Conservation (phyloP, 139 green algal species). For the Eudorina sp. region DNA sequence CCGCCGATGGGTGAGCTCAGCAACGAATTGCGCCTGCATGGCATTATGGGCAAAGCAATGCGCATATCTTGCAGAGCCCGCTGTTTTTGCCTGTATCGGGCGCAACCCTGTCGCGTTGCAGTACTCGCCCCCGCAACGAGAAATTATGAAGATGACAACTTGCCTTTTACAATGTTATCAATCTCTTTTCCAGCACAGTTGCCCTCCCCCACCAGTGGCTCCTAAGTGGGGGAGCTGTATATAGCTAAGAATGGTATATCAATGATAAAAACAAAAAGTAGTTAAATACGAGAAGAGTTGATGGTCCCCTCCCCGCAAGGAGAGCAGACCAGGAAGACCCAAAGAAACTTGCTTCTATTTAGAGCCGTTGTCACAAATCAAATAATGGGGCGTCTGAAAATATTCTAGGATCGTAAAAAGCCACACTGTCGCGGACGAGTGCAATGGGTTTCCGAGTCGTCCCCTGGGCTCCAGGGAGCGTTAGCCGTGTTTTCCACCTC, state of each 20-base stretch:
- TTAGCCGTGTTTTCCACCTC: too few species aligned
- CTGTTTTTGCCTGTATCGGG: neutral
- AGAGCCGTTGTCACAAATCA: too few species aligned
- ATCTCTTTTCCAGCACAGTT: neutral
- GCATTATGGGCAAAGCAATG: neutral
- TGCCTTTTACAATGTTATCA: neutral
- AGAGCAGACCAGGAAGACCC: neutral
- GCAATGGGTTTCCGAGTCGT: too few species aligned
- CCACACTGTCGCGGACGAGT: too few species aligned
- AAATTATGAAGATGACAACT: neutral
- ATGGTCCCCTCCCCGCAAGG: too few species aligned
- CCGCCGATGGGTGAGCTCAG: neutral
- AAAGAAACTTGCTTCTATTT: neutral
- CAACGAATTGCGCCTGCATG: neutral
- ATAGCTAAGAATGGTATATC: neutral
- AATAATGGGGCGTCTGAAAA: too few species aligned
- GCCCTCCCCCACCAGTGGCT: neutral
- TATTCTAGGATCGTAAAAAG: too few species aligned
- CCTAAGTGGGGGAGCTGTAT: constrained; percentile 11
- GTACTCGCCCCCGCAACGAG: neutral
- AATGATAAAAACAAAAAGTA: neutral
- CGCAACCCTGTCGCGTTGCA: neutral
- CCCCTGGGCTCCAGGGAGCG: too few species aligned
- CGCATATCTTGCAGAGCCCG: neutral
- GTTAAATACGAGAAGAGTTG: too few species aligned